These are phyloP conservation scores for Thymus quinquecostatus DNA, from an alignment of 257 asterid species.

Conservation along the genomic window DNA sequence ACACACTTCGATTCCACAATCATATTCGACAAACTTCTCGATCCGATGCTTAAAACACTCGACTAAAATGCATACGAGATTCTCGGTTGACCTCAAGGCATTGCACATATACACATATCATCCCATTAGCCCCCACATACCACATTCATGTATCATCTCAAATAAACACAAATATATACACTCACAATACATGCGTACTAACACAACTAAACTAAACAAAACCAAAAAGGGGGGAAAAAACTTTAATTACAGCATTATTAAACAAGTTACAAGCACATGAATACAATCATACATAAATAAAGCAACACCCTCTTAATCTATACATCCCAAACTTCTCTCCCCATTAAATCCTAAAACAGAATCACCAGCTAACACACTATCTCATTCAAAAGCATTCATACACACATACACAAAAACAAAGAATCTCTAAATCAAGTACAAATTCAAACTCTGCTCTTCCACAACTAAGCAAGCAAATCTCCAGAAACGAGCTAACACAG, in stretches of 20 bases:
- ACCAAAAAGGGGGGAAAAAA: not conserved
- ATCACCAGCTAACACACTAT: conserved; percentile 2
- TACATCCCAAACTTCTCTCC: conserved; percentile 20
- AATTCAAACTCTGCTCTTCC: not conserved
- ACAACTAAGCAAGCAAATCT: not conserved
- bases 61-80: conserved; percentile 10
- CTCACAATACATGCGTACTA: not conserved
- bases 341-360: conserved; percentile 24
- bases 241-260: conserved; percentile 14
- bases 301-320: conserved; percentile 28
- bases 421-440: conserved; percentile 1
- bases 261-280: conserved; percentile 24
- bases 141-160: not conserved
- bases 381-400: not conserved
- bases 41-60: conserved; percentile 10
- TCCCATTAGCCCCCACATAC: not conserved
- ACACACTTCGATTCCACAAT: conserved; percentile 3
- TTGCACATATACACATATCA: not conserved
- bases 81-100: conserved; percentile 2
- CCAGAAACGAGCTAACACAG: conserved; percentile 15
- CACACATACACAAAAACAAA: conserved; percentile 9
- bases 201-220: not conserved
- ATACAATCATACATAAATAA: not conserved
- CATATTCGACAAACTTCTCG: not conserved
- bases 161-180: not conserved